phyloP scores from a whole-genome alignment of 106 monocot genomes.

The Platanthera zijinensis region DNA sequence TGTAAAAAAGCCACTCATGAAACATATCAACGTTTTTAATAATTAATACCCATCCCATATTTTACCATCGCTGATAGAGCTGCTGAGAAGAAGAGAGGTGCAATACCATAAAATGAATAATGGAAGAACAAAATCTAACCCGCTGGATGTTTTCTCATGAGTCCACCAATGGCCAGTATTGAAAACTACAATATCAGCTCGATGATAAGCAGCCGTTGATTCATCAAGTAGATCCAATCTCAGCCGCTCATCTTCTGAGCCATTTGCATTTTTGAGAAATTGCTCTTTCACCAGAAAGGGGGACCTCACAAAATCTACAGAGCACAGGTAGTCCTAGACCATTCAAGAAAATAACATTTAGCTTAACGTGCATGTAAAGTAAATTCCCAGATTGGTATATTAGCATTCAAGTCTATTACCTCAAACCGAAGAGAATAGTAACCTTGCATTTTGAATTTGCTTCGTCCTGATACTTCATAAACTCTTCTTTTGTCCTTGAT shows the following conservation, averaged over 20 bases:
- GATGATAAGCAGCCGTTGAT: slow-evolving; percentile 42
- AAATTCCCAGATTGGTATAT: background rate
- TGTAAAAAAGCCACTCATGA: too few species aligned
- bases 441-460: slow-evolving; percentile 58
- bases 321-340: slow-evolving; percentile 69
- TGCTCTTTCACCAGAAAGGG: slow-evolving; percentile 72
- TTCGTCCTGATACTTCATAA: slow-evolving; percentile 63
- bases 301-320: slow-evolving; percentile 72
- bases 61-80: background rate
- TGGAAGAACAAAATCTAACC: slow-evolving; percentile 26
- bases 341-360: slow-evolving; percentile 12
- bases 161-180: slow-evolving; percentile 99
- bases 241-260: slow-evolving; percentile 45
- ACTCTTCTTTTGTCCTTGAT: slow-evolving; percentile 50
- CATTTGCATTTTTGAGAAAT: slow-evolving; percentile 18
- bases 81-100: background rate
- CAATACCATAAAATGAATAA: background rate
- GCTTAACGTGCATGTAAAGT: background rate
- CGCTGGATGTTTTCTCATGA: slow-evolving; percentile 81
- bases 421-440: slow-evolving; percentile 82
- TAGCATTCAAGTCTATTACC: slow-evolving; percentile 26
- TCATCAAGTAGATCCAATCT: slow-evolving; percentile 77
- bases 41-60: too few species aligned
- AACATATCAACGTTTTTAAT: too few species aligned
- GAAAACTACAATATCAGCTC: slow-evolving; percentile 76